These are phyloP conservation scores for Pyrenopolyporus hunteri DNA, from an alignment of 495 filamentous ascomycete genomes.

Conservation along the genomic window DNA sequence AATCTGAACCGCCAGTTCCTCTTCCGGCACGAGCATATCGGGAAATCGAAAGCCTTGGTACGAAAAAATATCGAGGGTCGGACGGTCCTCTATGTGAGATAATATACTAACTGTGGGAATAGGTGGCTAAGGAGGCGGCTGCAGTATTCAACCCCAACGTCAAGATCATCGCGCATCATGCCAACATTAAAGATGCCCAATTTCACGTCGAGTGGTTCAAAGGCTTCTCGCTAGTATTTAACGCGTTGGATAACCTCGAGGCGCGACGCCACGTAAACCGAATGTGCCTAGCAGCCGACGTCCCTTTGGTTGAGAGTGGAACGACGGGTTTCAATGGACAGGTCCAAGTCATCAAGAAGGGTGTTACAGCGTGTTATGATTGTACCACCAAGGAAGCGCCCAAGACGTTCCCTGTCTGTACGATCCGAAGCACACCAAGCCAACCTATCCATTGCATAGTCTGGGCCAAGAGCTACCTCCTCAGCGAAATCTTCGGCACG, in stretches of 20 bases:
- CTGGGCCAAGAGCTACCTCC: conserved; percentile 97
- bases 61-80: conserved; percentile 41
- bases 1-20: conserved; percentile 99
- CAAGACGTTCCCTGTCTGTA: conserved; percentile 93
- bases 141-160: conserved; percentile 88
- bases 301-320: conserved; percentile 94
- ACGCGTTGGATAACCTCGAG: conserved; percentile 95
- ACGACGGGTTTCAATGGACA: conserved; percentile 99
- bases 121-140: conserved; percentile 95
- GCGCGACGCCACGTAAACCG: conserved; percentile 94
- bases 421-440: conserved; percentile 90
- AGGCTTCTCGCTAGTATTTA: conserved; percentile 86
- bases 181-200: conserved; percentile 91
- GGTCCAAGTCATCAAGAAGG: conserved; percentile 94
- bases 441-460: conserved; percentile 99
- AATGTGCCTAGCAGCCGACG: conserved; percentile 92
- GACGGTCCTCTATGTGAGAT: conserved; percentile 7
- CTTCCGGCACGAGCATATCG: conserved; percentile 96
- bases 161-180: conserved; percentile 88
- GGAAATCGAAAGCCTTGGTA: conserved; percentile 94
- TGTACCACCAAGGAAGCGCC: conserved; percentile 87
- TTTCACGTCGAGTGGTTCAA: conserved; percentile 93
- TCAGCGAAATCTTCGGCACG: conserved; percentile 90
- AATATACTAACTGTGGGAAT: conserved; percentile 37
- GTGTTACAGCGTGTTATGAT: conserved; percentile 95